Conservation (phyloP, 1,284 basidiomycete species). For the Phlebopus sp. region DNA sequence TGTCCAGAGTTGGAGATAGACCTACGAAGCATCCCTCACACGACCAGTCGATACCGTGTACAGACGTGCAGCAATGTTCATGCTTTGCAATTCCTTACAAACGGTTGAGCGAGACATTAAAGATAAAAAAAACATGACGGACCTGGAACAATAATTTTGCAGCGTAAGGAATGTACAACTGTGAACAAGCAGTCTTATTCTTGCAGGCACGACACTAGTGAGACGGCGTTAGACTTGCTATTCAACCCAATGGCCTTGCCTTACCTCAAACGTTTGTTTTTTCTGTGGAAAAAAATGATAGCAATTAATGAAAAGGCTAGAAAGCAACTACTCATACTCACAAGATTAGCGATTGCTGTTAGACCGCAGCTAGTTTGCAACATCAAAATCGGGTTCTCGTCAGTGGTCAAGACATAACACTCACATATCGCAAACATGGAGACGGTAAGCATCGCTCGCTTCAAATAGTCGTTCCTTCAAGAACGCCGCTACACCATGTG, state of each 20-base stretch:
- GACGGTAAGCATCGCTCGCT: conserved; percentile 91
- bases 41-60: conserved; percentile 82
- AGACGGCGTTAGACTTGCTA: conserved; percentile 6
- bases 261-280: conserved; percentile 81
- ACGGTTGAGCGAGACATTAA: conserved; percentile 3
- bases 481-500: conserved; percentile 98
- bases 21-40: conserved; percentile 54
- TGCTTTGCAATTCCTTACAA: conserved; percentile 79
- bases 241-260: conserved; percentile 1
- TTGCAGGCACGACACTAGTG: conserved; percentile 82
- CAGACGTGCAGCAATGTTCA: conserved; percentile 86
- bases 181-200: conserved; percentile 92
- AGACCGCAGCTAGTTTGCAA: conserved; percentile 72
- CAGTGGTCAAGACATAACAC: conserved; percentile 32
- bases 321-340: conserved; percentile 37
- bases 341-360: conserved; percentile 92
- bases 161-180: conserved; percentile 89
- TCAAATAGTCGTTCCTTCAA: conserved; percentile 93
- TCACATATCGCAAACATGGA: conserved; percentile 95
- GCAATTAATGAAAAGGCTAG: conserved; percentile 6
- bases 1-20: not conserved
- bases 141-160: conserved; percentile 92
- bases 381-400: conserved; percentile 9
- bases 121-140: conserved; percentile 18
- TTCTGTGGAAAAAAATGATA: conserved; percentile 46